Conservation (phyloP, 352 stramenopile genomes). For the Phytophthora pseudosyringae region DNA sequence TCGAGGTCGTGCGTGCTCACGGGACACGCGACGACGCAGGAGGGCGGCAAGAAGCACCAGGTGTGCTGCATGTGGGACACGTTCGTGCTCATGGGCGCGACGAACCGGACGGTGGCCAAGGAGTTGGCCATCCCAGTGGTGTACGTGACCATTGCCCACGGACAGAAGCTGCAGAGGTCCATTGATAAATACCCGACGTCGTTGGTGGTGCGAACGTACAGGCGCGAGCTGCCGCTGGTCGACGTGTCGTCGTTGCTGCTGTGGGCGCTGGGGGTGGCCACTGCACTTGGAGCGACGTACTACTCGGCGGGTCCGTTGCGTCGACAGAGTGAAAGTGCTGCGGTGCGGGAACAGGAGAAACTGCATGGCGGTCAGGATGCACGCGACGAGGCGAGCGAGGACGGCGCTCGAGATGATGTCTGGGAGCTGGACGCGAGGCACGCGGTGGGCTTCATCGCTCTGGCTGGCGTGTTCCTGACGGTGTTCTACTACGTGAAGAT, state of each 20-base stretch:
- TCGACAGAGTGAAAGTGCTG: constrained; percentile 17
- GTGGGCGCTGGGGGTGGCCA: constrained; percentile 67
- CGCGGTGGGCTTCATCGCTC: constrained; percentile 69
- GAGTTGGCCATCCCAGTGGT: constrained; percentile 62
- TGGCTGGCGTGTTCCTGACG: constrained; percentile 65
- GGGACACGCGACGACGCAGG: constrained; percentile 28
- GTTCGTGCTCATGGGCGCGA: constrained; percentile 73
- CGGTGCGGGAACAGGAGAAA: constrained; percentile 26
- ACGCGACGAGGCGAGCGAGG: constrained; percentile 13
- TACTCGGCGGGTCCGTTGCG: constrained; percentile 50
- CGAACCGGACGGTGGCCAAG: constrained; percentile 53
- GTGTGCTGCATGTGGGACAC: constrained; percentile 86
- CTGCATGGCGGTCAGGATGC: constrained; percentile 21
- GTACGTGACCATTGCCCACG: constrained; percentile 71
- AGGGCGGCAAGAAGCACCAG: constrained; percentile 43
- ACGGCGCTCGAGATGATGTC: constrained; percentile 37
- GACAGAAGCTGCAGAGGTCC: constrained; percentile 48
- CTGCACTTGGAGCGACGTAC: constrained; percentile 66
- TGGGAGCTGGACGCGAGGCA: constrained; percentile 70
- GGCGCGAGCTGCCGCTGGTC: constrained; percentile 53
- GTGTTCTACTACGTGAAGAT: constrained; percentile 80
- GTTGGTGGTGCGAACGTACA: constrained; percentile 50
- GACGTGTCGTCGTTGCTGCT: constrained; percentile 68
- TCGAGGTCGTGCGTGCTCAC: constrained; percentile 72
- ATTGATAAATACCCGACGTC: constrained; percentile 47